A percentile compares a stretch with the other conserved stretches of the same genome.
These are phyloP conservation scores for Globisporangium nagaii DNA, from an alignment of 352 stramenopile species.

Conservation along the genomic window DNA sequence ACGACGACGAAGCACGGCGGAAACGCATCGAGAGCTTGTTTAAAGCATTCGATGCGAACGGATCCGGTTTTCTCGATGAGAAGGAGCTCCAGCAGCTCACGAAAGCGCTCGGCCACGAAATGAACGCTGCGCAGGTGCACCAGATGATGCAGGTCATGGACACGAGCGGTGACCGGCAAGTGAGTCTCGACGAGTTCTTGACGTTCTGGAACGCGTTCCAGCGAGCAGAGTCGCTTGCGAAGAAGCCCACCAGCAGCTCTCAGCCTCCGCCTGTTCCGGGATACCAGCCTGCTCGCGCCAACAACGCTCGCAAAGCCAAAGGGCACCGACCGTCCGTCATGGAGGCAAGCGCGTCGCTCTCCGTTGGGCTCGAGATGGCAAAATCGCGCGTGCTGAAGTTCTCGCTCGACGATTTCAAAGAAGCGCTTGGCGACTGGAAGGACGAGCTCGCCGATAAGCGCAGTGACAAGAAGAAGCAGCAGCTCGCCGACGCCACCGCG, in stretches of 20 bases:
- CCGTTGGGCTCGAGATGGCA: slow-evolving; percentile 44
- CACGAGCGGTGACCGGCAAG: slow-evolving; percentile 41
- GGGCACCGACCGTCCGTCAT: neutral
- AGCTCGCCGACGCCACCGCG: neutral
- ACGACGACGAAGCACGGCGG: slow-evolving; percentile 7
- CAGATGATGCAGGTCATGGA: slow-evolving; percentile 65
- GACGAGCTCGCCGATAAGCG: slow-evolving; percentile 38
- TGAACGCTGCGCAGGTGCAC: slow-evolving; percentile 31
- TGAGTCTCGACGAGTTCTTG: slow-evolving; percentile 63
- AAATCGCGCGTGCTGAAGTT: slow-evolving; percentile 45
- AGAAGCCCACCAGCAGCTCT: neutral
- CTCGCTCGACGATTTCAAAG: slow-evolving; percentile 36
- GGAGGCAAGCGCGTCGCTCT: slow-evolving; percentile 24
- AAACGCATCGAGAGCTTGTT: slow-evolving; percentile 46
- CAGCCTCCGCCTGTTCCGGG: too few species aligned
- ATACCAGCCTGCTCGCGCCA: too few species aligned
- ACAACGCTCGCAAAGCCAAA: neutral
- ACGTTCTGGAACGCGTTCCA: slow-evolving; percentile 67
- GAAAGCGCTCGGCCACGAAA: slow-evolving; percentile 36
- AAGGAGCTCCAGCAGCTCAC: slow-evolving; percentile 42
- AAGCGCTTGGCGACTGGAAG: slow-evolving; percentile 47
- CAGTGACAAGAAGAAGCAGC: slow-evolving; percentile 13
- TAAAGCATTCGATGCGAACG: slow-evolving; percentile 47
- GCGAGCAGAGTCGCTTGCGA: slow-evolving; percentile 13
- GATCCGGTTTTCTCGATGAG: slow-evolving; percentile 51